Base-by-base conservation (phyloP, 2,329 filamentous ascomycete species). In the Colletotrichum orchidophilum region DNA sequence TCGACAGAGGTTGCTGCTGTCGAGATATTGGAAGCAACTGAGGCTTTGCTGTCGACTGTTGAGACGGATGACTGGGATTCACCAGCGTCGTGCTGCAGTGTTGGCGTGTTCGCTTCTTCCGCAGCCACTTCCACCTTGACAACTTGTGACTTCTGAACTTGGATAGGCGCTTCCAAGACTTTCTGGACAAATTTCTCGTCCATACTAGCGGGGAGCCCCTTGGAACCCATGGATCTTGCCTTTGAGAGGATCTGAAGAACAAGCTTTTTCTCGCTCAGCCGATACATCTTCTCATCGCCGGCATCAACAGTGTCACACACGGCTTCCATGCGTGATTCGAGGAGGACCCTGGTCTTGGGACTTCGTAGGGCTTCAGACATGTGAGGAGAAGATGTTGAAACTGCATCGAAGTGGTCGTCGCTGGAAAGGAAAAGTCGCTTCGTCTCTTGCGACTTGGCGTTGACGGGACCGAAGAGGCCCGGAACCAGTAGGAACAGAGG, bases 231-330 rank as follows among this genome's bases (percentile, higher is more conserved):
- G 5, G 85, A 86, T 72, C 87, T 86, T 5, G 95, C 94, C 80
- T 98, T 98, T 21, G 81, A 77, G 7, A 95, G 73, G 1, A 98
- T 77, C 66, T 92, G 86, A 2, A 81, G 77, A 7, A 92, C 77
- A 1, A 98, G 87, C 78, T 95, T 97, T 13, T 86, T 83, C 76
- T 93, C 87, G 75, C 87, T 96, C 27, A 97, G 83, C 13, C 94
- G 90, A 80, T 93, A 97, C 93, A 98, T 94, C 65, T 83, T 89
- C 80, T 98, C 95, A 71, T 94, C 93, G 15, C 93, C 94, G 1
- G 93, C 93, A 39, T 96, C 92, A 12, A 97, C 92, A 0, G 88
- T 92, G 76, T 98, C 95, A 81, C 95, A 97, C 5, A 96, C 86
- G 1, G 84, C 86, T 1, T 85, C 86, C 83, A 97, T 91, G 42